Percentiles rank a stretch among this genome's conserved stretches.
phyloP scores from a whole-genome alignment of 2,329 filamentous ascomycete genomes.

The Ophiosphaerella narmari region DNA sequence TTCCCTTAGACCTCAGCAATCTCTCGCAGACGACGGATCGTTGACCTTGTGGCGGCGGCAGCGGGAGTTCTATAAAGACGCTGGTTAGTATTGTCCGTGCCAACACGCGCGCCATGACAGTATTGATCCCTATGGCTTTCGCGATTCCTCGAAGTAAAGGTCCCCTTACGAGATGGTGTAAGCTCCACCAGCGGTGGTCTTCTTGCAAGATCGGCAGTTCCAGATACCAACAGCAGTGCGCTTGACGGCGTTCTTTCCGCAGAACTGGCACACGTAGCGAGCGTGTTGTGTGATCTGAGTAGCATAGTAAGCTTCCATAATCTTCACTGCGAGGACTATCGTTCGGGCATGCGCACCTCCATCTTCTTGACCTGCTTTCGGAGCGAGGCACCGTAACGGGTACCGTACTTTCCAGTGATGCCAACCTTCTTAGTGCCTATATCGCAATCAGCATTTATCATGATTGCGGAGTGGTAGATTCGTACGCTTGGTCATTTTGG shows the following conservation, averaged over 20 bases:
- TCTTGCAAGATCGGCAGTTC: conserved; percentile 94
- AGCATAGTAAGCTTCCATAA: conserved; percentile 21
- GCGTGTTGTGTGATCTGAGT: conserved; percentile 87
- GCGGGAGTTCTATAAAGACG: conserved; percentile 74
- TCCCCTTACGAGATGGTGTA: conserved; percentile 88
- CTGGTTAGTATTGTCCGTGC: conserved; percentile 27
- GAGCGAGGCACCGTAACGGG: conserved; percentile 97
- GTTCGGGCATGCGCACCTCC: conserved; percentile 59
- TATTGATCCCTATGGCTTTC: too few species aligned
- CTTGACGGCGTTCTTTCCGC: conserved; percentile 88
- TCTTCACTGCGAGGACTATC: conserved; percentile 8
- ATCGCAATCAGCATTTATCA: conserved; percentile 24
- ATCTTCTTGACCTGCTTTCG: conserved; percentile 99
- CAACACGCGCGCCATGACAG: too few species aligned
- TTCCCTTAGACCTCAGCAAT: conserved; percentile 85
- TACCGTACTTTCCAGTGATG: conserved; percentile 97
- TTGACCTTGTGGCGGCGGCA: conserved; percentile 92
- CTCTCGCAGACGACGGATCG: conserved; percentile 94
- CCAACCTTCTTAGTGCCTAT: conserved; percentile 70
- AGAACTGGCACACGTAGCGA: conserved; percentile 93
- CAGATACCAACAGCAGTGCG: conserved; percentile 92
- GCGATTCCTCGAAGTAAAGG: conserved; percentile 3
- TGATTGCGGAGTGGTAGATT: conserved; percentile 12
- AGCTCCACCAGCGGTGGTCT: conserved; percentile 90
- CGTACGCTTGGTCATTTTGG: conserved; percentile 61